Evolutionary conservation across 345 rosid species (phyloP), one percentile per base, ranked within the genome.

Genomic region (Eucalyptus albens): DNA sequence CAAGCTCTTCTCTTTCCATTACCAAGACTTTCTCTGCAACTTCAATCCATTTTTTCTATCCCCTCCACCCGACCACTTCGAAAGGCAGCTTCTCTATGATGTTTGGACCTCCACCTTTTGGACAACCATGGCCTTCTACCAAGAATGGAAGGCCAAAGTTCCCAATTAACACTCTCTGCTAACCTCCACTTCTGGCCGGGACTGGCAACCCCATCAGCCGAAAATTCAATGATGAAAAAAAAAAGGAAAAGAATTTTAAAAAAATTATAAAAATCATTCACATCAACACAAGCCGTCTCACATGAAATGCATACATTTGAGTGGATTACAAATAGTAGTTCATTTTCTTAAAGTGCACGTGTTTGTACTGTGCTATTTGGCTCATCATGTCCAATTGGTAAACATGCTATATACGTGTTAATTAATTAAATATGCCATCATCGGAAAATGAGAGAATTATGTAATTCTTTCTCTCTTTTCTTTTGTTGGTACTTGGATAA

Each of bases 281-380:
- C 10, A 7, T 65, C 37, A 4, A 12, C 6, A 16, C 19, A 14
- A 4, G 3, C 9, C 1, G 1, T 65, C 8, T 19, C 22, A 8
- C 6, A 19, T 31, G 10, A 15, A 1, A 31, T 69, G 22, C 7
- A 16, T 40, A 16, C 19, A 69, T 69, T 33, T 11, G 3, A 31
- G 42, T 69, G 3, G 21, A 69, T 69, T 16, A 31, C 11, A 17
- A 31, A 16, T 16, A 69, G 11, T n/a, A 15, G 42, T 16, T 69
- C 6, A 17, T 16, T 69, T 33, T 69, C 12, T 8, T 9, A 14
- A 1, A 14, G 72, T 65, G 17, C 9, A 29, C 3, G 10, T 1
- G 9, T 65, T 65, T 14, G 9, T 65, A n/a, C 16, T 14, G 37
- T 14, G 16, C 72, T 29, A 65, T 45, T 29, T 29, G 72, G 37